Evolutionary conservation across 2,329 filamentous ascomycete genomes (phyloP).

Genomic region (Sporothrix globosa): DNA sequence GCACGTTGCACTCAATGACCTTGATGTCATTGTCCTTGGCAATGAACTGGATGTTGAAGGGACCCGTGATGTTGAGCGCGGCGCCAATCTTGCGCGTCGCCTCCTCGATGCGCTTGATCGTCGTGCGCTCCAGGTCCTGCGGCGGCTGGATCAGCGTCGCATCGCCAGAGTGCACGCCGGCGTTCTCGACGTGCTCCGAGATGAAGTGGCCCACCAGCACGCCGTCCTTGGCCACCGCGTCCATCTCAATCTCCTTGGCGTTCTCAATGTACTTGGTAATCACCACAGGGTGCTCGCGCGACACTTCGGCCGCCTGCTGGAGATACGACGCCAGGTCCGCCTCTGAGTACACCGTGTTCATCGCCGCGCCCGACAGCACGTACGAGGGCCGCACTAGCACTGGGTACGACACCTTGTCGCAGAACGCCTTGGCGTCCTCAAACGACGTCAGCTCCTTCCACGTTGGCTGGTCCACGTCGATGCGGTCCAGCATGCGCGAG

Average conservation of each 20-base stretch:
- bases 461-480: slow-evolving; percentile 91
- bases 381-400: slow-evolving; percentile 96
- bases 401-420: slow-evolving; percentile 84
- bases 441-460: slow-evolving; percentile 99
- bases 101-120: slow-evolving; percentile 87
- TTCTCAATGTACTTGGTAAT: slow-evolving; percentile 99
- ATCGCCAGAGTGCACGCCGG: slow-evolving; percentile 97
- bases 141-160: slow-evolving; percentile 93
- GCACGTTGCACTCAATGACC: slow-evolving; percentile 98
- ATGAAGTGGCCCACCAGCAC: slow-evolving; percentile 93
- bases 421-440: slow-evolving; percentile 85
- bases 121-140: slow-evolving; percentile 87
- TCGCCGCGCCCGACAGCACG: slow-evolving; percentile 93
- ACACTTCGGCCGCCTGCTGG: slow-evolving; percentile 88
- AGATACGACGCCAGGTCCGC: slow-evolving; percentile 88
- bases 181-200: slow-evolving; percentile 98
- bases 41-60: slow-evolving; percentile 99
- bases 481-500: slow-evolving; percentile 94
- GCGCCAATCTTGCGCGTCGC: slow-evolving; percentile 93
- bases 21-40: slow-evolving; percentile 99
- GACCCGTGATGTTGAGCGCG: slow-evolving; percentile 92
- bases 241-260: slow-evolving; percentile 99
- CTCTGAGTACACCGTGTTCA: slow-evolving; percentile 99
- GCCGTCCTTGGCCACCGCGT: slow-evolving; percentile 90
- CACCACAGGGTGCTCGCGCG: slow-evolving; percentile 92